Conservation (phyloP, 2,329 filamentous ascomycete genomes). For the Ophiostoma quercus region DNA sequence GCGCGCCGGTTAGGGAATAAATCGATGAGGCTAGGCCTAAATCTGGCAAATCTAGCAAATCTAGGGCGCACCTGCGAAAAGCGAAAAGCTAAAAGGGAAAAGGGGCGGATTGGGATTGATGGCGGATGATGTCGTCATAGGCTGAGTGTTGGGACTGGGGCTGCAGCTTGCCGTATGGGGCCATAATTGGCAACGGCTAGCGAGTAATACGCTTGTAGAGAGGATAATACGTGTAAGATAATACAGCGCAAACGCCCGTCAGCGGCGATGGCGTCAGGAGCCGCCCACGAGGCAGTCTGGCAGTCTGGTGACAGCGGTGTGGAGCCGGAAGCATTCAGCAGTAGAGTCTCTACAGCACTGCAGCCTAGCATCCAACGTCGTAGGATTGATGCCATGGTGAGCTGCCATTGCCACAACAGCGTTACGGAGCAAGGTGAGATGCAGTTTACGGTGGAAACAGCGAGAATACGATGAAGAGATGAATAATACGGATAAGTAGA, state of each 20-base stretch:
- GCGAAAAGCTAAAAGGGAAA: not conserved
- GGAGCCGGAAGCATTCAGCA: not conserved
- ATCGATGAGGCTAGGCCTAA: not conserved
- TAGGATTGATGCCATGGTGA: not conserved
- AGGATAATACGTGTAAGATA: too few relatives aligned
- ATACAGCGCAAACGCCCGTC: not conserved
- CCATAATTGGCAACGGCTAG: constrained; percentile 18
- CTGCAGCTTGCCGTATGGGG: not conserved
- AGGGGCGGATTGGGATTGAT: not conserved
- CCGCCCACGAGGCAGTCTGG: constrained; percentile 16
- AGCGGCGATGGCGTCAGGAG: constrained; percentile 3
- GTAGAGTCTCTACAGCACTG: not conserved
- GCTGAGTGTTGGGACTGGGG: not conserved
- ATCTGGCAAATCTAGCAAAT: not conserved
- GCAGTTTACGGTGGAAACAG: not conserved
- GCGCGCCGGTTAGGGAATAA: constrained; percentile 17
- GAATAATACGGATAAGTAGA: not conserved
- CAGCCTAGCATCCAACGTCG: not conserved
- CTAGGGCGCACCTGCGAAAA: not conserved
- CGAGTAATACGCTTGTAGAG: not conserved
- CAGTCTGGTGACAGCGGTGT: constrained; percentile 16
- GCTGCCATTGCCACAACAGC: constrained; percentile 8
- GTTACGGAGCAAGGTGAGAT: not conserved
- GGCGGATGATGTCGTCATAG: constrained; percentile 22
- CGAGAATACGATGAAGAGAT: not conserved